phyloP scores from a whole-genome alignment of 1,284 basidiomycete genomes.

The Thecaphora frezii region DNA sequence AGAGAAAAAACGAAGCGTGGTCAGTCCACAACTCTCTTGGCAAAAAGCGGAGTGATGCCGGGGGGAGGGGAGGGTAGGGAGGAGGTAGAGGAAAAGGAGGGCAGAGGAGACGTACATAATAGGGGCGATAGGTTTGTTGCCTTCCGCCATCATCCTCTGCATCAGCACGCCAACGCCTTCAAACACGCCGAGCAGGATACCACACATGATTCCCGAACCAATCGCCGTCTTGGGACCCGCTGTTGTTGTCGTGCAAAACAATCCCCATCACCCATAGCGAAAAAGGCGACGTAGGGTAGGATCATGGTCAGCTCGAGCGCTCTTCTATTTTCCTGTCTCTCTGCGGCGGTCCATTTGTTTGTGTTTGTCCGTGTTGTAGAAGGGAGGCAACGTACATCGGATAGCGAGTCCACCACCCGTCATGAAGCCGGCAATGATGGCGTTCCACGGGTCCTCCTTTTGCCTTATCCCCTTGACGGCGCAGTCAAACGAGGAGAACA shows the following conservation, averaged over 20 bases:
- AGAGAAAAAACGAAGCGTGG: neutral
- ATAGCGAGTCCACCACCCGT: constrained; percentile 94
- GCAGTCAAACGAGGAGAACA: constrained; percentile 87
- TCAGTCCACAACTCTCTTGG: too few relatives aligned
- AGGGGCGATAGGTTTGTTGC: constrained; percentile 63
- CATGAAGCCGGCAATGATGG: constrained; percentile 96
- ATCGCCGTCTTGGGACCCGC: constrained; percentile 89
- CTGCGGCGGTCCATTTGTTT: too few relatives aligned
- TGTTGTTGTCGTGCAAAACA: constrained; percentile 60
- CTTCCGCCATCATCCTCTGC: constrained; percentile 78
- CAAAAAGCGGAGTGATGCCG: too few relatives aligned
- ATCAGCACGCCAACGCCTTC: constrained; percentile 83
- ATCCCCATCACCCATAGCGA: too few relatives aligned
- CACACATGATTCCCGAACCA: constrained; percentile 89
- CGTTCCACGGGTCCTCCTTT: constrained; percentile 99
- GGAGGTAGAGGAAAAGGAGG: neutral
- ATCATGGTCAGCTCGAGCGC: too few relatives aligned
- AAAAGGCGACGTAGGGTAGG: too few relatives aligned
- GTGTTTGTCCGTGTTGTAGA: too few relatives aligned
- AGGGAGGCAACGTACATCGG: constrained; percentile 67
- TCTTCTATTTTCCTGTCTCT: too few relatives aligned
- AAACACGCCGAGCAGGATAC: constrained; percentile 89
- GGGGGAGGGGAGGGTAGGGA: neutral
- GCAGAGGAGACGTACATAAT: constrained; percentile 23
- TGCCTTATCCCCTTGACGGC: constrained; percentile 91